phyloP scores from a whole-genome alignment of 2,329 filamentous ascomycete genomes.

The Pseudogymnoascus sp. region DNA sequence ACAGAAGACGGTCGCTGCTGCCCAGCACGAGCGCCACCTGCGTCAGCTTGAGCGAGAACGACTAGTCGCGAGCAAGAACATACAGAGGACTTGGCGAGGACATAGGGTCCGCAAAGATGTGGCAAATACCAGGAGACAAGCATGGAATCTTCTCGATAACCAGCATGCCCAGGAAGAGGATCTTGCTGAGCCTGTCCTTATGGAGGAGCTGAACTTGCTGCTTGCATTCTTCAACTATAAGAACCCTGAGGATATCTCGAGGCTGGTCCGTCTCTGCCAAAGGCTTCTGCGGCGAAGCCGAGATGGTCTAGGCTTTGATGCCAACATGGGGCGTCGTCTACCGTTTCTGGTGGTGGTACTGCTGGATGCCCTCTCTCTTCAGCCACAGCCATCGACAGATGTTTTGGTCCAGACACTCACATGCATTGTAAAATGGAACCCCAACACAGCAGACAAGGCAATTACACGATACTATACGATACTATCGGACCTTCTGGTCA shows the following conservation, averaged over 20 bases:
- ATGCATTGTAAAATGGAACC: conserved; percentile 4
- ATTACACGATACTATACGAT: neutral
- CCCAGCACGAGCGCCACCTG: conserved; percentile 74
- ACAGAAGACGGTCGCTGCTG: conserved; percentile 71
- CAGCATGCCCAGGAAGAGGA: conserved; percentile 27
- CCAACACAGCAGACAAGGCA: neutral
- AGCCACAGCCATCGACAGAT: neutral
- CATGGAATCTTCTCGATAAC: conserved; percentile 54
- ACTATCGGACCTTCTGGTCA: neutral
- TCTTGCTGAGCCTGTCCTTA: conserved; percentile 29
- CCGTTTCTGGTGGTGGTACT: neutral
- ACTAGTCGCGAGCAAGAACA: conserved; percentile 59
- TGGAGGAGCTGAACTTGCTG: conserved; percentile 38
- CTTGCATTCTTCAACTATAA: conserved; percentile 40
- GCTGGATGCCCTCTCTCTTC: neutral
- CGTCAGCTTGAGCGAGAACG: conserved; percentile 74
- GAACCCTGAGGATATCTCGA: conserved; percentile 38
- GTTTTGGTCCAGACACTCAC: neutral
- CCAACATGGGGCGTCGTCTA: neutral
- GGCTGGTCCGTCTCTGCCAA: conserved; percentile 38
- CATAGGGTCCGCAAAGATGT: conserved; percentile 53
- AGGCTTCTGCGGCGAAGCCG: conserved; percentile 30
- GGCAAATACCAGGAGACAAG: conserved; percentile 45
- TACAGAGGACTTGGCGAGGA: conserved; percentile 80
- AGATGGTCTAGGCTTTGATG: neutral